A percentile compares a stretch with the other conserved stretches of the same genome.
phyloP scores from a whole-genome alignment of 805 yeast genomes.

The Candida taoyuanica region DNA sequence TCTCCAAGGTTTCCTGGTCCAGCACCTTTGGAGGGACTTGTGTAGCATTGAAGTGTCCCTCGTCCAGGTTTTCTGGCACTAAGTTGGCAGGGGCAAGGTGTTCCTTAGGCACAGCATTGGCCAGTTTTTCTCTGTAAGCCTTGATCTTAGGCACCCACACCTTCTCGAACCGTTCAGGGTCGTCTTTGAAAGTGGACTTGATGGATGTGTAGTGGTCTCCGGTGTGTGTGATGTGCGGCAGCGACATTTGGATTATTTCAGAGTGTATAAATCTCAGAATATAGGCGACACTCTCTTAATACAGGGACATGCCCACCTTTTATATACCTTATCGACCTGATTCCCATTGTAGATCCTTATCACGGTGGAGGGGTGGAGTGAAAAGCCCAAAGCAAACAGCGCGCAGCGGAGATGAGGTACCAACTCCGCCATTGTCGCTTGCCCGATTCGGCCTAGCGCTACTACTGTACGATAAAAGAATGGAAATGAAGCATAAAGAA shows the following conservation, averaged over 20 bases:
- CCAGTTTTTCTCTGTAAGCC: constrained; percentile 20
- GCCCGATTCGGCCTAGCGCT: not conserved
- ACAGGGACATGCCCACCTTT: too few species aligned
- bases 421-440: not conserved
- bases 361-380: too few species aligned
- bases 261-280: too few species aligned
- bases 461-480: too few species aligned
- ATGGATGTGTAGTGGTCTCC: constrained; percentile 2
- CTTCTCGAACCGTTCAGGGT: constrained; percentile 14
- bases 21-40: constrained; percentile 20
- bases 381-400: constrained; percentile 4
- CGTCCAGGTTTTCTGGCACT: constrained; percentile 23
- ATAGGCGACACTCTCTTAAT: too few species aligned
- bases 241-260: too few species aligned
- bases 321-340: too few species aligned
- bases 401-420: not conserved
- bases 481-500: too few species aligned
- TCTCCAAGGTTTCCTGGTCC: constrained; percentile 16
- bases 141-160: constrained; percentile 25
- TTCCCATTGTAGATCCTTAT: too few species aligned
- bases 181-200: constrained; percentile 11
- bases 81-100: constrained; percentile 18
- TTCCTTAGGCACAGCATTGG: constrained; percentile 22
- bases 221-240: not conserved
- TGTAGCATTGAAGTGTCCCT: constrained; percentile 23